Base-by-base conservation (phyloP, 176 grass and related monocot genomes). In the Miscanthus lutarioriparius region DNA sequence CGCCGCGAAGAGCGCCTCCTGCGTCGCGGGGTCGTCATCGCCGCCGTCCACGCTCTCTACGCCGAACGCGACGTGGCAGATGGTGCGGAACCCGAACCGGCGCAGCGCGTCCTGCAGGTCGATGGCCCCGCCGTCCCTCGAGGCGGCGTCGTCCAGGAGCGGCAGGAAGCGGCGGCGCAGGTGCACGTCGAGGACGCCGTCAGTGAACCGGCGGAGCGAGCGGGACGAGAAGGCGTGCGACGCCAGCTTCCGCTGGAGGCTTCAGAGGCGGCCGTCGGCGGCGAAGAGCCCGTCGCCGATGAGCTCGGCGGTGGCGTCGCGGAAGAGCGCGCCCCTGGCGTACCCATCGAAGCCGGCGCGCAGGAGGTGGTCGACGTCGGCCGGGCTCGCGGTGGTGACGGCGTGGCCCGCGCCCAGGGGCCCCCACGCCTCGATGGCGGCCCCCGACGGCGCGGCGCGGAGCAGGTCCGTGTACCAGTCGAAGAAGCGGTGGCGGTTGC, bases 51-150 rank as follows among this genome's bases (percentile, higher is more conserved):
- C 30, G 70, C 12, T 47, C 76, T 94, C 89, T 54, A 89, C 75
- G 45, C 89, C 94, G 75, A 97, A 94, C 48, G 91, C 90, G 78
- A 97, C 74, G 13, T 85, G 66, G 85, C 89, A 94, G 67, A 97
- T 87, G 64, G 51, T 65, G 59, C 85, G 89, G 72, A 94, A 97
- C 28, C 80, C 68, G 65, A 97, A 94, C 82, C 91, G 86, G 14
- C 90, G 77, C 19, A 97, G 86, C 30, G 74, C 80, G 64, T 90
- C 85, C 78, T 94, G 92, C 22, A 97, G 82, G 77, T 97, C 92
- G 37, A 94, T 39, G 56, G 72, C 36, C 15, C 38, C 25, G 12
- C 81, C 85, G 4, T 62, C 35, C 1, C 4, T 67, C 7, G 89
- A 87, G 28, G 87, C 91, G 28, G 87, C 86, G 65, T 45, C 65